phyloP scores from a whole-genome alignment of 257 asterid species.

The Oldenlandia corymbosa region DNA sequence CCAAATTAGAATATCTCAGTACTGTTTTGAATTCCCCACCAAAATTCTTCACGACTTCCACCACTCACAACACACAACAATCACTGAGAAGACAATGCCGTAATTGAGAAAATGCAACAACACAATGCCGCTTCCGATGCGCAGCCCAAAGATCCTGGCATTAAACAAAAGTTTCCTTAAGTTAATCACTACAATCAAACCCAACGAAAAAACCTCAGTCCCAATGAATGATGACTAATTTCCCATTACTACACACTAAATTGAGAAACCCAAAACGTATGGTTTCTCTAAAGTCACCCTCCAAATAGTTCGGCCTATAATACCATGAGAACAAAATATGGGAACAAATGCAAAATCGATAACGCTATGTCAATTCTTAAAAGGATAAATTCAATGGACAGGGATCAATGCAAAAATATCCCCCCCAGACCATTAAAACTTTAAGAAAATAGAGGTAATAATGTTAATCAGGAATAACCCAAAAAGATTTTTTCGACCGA shows the following conservation, averaged over 20 bases:
- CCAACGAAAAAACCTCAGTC: constrained; percentile 13
- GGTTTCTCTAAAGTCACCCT: background rate
- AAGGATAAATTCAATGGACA: constrained; percentile 36
- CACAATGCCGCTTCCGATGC: constrained; percentile 8
- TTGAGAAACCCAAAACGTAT: background rate
- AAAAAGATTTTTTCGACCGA: too few relatives aligned
- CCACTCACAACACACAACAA: background rate
- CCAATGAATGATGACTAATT: background rate
- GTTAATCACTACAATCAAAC: constrained; percentile 14
- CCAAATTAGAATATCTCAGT: constrained; percentile 20
- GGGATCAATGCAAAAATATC: constrained; percentile 21
- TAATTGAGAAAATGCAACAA: background rate
- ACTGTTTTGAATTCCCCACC: constrained; percentile 19
- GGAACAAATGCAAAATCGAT: background rate
- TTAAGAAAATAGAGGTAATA: constrained; percentile 9
- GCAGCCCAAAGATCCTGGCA: constrained; percentile 15
- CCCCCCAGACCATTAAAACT: constrained; percentile 9
- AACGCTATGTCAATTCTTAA: background rate
- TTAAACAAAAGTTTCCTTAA: constrained; percentile 14
- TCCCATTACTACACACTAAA: background rate
- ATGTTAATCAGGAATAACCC: too few relatives aligned
- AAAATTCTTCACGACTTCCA: constrained; percentile 19
- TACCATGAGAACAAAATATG: constrained; percentile 2
- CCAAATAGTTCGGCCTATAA: background rate
- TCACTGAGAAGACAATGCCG: constrained; percentile 1